A percentile compares a stretch with the other conserved stretches of the same genome.
Evolutionary conservation across 2,329 filamentous ascomycete genomes (phyloP).

Genomic region (Calonectria crousiana): DNA sequence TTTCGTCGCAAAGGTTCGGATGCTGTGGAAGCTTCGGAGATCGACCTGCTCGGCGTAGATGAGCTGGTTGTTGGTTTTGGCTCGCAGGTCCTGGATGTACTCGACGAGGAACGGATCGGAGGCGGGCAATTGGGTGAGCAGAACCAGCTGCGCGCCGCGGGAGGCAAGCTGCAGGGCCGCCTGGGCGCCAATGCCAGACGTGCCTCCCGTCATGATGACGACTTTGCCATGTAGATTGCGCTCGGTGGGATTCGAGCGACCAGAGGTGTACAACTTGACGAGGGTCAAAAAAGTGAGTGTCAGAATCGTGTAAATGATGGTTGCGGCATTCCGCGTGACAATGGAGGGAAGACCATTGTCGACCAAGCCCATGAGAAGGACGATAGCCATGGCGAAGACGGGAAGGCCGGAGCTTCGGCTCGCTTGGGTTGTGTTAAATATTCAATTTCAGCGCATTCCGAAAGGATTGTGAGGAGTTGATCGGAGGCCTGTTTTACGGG

Average conservation of each 20-base stretch:
- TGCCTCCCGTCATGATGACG: conserved; percentile 93
- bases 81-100: conserved; percentile 89
- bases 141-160: conserved; percentile 89
- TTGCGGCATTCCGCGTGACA: conserved; percentile 59
- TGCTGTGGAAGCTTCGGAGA: conserved; percentile 86
- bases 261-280: conserved; percentile 82
- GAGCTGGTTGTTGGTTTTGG: conserved; percentile 81
- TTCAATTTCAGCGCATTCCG: conserved; percentile 32
- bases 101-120: conserved; percentile 92
- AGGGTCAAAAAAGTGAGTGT: conserved; percentile 55
- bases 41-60: conserved; percentile 98
- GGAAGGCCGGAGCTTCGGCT: conserved; percentile 12
- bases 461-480: neutral
- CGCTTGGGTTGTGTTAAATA: neutral
- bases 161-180: conserved; percentile 80
- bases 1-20: conserved; percentile 93
- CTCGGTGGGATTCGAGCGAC: conserved; percentile 80
- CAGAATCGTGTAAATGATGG: conserved; percentile 54
- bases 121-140: conserved; percentile 85
- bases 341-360: conserved; percentile 63
- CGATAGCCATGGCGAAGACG: conserved; percentile 61
- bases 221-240: conserved; percentile 93
- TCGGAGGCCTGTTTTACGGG: conserved; percentile 11
- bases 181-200: conserved; percentile 88
- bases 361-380: conserved; percentile 61